Conservation (phyloP, 2,329 filamentous ascomycete species). For the Ophiognomonia clavigignenti-juglandacearum region DNA sequence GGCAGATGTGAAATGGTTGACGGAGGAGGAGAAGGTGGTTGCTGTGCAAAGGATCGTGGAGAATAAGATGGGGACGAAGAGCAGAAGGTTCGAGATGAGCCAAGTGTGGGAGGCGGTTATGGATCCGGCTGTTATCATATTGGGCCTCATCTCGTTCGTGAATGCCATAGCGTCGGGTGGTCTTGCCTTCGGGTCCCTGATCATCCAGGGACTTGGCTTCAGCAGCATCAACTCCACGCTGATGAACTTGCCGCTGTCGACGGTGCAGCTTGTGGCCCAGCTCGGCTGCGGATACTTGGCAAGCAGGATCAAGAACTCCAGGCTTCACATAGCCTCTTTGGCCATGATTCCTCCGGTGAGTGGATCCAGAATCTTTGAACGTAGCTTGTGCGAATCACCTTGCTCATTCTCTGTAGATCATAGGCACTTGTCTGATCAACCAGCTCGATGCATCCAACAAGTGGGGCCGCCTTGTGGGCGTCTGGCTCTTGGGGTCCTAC, state of each 20-base stretch:
- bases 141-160: slow-evolving; percentile 23
- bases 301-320: slow-evolving; percentile 21
- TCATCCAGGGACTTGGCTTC: slow-evolving; percentile 24
- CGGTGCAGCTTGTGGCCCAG: slow-evolving; percentile 21
- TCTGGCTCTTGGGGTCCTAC: slow-evolving; percentile 27
- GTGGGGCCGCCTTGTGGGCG: slow-evolving; percentile 27
- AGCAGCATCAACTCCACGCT: slow-evolving; percentile 20
- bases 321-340: slow-evolving; percentile 24
- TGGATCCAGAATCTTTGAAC: background rate
- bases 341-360: slow-evolving; percentile 25
- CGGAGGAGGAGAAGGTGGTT: slow-evolving; percentile 23
- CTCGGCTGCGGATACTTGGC: slow-evolving; percentile 18
- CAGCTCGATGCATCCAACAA: slow-evolving; percentile 22
- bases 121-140: slow-evolving; percentile 21
- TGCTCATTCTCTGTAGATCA: slow-evolving; percentile 15
- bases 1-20: slow-evolving; percentile 25
- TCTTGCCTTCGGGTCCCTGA: slow-evolving; percentile 22
- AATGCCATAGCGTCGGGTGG: slow-evolving; percentile 23
- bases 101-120: slow-evolving; percentile 21
- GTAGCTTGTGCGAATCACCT: no score
- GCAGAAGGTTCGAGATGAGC: slow-evolving; percentile 19
- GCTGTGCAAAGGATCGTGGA: slow-evolving; percentile 24
- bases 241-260: slow-evolving; percentile 22
- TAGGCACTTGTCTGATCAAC: slow-evolving; percentile 27
- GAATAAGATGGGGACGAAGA: slow-evolving; percentile 25